Conservation (phyloP, 805 yeast species). For the Schwanniomyces occidentalis region DNA sequence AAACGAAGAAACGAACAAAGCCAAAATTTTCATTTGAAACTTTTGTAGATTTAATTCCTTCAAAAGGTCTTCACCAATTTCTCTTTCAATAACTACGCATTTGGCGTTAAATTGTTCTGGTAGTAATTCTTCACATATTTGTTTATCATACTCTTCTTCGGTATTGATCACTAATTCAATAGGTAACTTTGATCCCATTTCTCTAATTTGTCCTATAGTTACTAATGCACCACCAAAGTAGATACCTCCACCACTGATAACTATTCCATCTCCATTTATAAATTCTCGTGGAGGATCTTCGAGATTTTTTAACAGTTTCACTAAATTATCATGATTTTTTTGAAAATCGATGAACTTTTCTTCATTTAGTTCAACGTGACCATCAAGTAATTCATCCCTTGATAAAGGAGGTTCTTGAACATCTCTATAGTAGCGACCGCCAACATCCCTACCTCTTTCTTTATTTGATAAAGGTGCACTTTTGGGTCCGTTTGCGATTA, state of each 20-base stretch:
- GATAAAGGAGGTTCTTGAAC: slow-evolving; percentile 6
- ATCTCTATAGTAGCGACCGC: slow-evolving; percentile 11
- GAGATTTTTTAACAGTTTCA: slow-evolving; percentile 22
- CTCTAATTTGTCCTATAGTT: slow-evolving; percentile 29
- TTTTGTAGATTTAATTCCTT: slow-evolving; percentile 12
- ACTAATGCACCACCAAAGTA: slow-evolving; percentile 30
- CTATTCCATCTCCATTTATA: slow-evolving; percentile 34
- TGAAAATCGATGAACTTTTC: slow-evolving; percentile 22
- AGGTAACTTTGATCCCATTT: slow-evolving; percentile 33
- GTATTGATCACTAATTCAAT: slow-evolving; percentile 33
- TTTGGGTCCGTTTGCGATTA: slow-evolving; percentile 10
- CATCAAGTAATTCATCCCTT: slow-evolving; percentile 6
- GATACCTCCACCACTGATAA: slow-evolving; percentile 30
- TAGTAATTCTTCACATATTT: slow-evolving; percentile 28
- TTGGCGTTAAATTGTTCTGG: slow-evolving; percentile 22
- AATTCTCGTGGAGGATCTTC: slow-evolving; percentile 25
- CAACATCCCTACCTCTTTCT: slow-evolving; percentile 15
- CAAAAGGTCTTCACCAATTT: slow-evolving; percentile 21
- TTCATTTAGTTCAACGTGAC: slow-evolving; percentile 11
- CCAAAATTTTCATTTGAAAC: slow-evolving; percentile 32
- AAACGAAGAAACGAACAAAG: slow-evolving; percentile 33
- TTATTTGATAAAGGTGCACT: slow-evolving; percentile 10
- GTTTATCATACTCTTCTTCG: slow-evolving; percentile 20
- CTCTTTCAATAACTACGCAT: slow-evolving; percentile 27
- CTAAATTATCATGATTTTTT: slow-evolving; percentile 26